phyloP scores from a whole-genome alignment of 306 rosid species.

The Pyrus pyrifolia region DNA sequence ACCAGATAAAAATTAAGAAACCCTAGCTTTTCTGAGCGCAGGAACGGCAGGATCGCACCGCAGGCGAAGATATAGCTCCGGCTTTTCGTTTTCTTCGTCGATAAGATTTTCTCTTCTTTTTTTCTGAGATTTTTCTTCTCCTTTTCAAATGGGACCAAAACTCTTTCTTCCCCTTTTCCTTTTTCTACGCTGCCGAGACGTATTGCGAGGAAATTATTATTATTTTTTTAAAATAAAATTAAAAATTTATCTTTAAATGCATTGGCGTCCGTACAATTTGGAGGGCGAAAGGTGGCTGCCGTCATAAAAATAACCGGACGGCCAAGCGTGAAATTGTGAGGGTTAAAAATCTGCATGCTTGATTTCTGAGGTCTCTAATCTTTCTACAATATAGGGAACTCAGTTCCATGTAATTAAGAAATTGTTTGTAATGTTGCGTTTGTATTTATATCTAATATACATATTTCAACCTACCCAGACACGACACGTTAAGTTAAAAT shows the following conservation, averaged over 20 bases:
- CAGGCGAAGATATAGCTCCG: constrained; percentile 26
- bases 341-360: neutral
- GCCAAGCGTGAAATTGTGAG: constrained; percentile 10
- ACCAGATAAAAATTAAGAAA: constrained; percentile 14
- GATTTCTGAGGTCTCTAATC: neutral
- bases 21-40: constrained; percentile 20
- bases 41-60: constrained; percentile 15
- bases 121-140: constrained; percentile 19
- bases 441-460: no score
- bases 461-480: neutral
- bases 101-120: constrained; percentile 13
- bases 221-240: neutral
- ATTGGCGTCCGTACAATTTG: neutral
- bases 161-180: constrained; percentile 1
- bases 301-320: constrained; percentile 9
- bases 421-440: neutral
- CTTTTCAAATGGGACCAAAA: constrained; percentile 30
- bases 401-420: neutral
- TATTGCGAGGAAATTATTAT: neutral
- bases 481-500: no score
- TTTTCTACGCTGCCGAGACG: constrained; percentile 34
- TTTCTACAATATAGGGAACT: neutral
- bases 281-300: neutral
- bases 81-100: neutral
- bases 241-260: constrained; percentile 4